Evolutionary conservation across 2,329 filamentous ascomycete species (phyloP), one percentile per base, ranked within the genome.

Genomic region (Penicillium sp.): DNA sequence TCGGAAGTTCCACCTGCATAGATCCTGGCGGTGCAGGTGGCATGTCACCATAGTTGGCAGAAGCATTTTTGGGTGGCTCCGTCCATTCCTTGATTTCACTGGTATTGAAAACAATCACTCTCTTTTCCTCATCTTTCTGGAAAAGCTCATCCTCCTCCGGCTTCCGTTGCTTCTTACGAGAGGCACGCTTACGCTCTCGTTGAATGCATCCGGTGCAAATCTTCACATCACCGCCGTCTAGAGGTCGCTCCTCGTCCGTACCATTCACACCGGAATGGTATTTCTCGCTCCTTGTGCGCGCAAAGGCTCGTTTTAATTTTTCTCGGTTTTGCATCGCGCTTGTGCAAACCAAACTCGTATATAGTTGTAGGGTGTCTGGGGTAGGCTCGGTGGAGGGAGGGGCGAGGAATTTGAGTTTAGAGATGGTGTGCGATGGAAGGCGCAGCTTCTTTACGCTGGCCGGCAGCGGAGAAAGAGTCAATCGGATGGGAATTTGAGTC

Each of bases 171-270:
- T 96, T 97, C 76, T 97, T 97, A 46, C 94, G 83, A 1, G 89
- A 90, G 9, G 92, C 92, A 48, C 94, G 85, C 76, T 97, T 97
- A 51, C 90, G 84, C 74, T 99, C 94, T 60, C 94, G 85, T 52
- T 88, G 88, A 67, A 97, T 94, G 74, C 94, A 99, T n/a, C 91
- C 91, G 23, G 81, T 75, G 74, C 94, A 99, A 57, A 97, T 97
- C 63, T 88, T 87, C 16, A 99, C 91, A 64, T 96, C 91, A n/a
- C 91, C 94, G 39, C 94, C 94, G 64, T 95, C 92, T 51, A 91
- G 81, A 1, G 92, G 88, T 51, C 87, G 89, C 49, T 87, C 84
- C 23, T 86, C 84, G 45, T 89, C 87, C 18, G 77, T 74, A 14
- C 68, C 40, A 61, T 68, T 61, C 50, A 64, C 63, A 75, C 77